Base-by-base conservation (phyloP, 345 rosid species). In the Diplotaxis tenuifolia region DNA sequence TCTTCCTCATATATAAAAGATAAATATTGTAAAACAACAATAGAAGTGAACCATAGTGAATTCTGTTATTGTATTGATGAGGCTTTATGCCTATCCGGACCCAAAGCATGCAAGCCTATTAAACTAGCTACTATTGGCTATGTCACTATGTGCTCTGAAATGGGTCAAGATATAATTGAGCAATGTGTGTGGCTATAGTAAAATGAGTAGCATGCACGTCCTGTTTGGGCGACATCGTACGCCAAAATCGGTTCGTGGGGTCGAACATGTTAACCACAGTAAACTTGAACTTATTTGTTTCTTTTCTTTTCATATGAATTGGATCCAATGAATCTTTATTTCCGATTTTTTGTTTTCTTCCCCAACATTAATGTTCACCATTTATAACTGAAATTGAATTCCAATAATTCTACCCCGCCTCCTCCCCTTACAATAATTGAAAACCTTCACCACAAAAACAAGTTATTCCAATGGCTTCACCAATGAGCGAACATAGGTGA, bases 291-390 rank as follows among this genome's bases (percentile, higher is more conserved):
- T 18, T 45, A 34, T 25, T 5, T n/a, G n/a, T n/a, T n/a, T n/a
- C n/a, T 20, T 52, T 9, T 5, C n/a, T 42, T 59, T 29, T 62
- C 75, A 76, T 31, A 47, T 70, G 52, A 70, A 8, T 62, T 12
- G 79, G 65, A 76, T 76, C 75, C 79, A 56, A 76, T 76, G 79
- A 50, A 66, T 74, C 16, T 36, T 49, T 2, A 47, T 66, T 21
- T 64, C 14, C 58, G 7, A n/a, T 15, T 10, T 57, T 27, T 65
- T 31, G 27, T 73, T 56, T 65, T 57, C 65, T 73, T 65, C 21
- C 50, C 52, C 40, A 25, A 66, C 27, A 14, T 22, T 56, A 10
- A 15, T 31, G 22, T 65, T 54, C 45, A 19, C 23, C 28, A 38
- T 25, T 9, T 23, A 15, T 34, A 63, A 52, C 15, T 23, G 12